Evolutionary conservation across 2,329 filamentous ascomycete genomes (phyloP).

Genomic region (Fusarium nematophilum): DNA sequence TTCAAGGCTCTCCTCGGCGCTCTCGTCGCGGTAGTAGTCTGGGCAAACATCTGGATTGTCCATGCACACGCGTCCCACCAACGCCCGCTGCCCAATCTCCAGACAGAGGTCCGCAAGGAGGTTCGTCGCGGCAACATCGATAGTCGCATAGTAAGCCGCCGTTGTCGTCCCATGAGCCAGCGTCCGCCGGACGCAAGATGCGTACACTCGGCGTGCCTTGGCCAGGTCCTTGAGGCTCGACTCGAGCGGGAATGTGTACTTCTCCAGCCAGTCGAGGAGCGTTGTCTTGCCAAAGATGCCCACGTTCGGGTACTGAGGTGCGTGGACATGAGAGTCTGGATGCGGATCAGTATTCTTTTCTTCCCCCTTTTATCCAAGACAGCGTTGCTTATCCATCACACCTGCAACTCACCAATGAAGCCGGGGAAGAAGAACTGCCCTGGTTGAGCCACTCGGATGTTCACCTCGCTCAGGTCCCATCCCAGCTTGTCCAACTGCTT

Average conservation of each 20-base stretch:
- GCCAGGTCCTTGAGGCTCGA: conserved; percentile 73
- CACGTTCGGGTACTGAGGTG: conserved; percentile 92
- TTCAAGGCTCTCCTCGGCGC: conserved; percentile 65
- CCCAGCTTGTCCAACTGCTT: conserved; percentile 55
- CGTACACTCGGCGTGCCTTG: conserved; percentile 79
- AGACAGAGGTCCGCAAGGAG: conserved; percentile 87
- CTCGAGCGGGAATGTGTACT: conserved; percentile 95
- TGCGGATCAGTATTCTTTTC: conserved; percentile 17
- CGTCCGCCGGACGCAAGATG: conserved; percentile 80
- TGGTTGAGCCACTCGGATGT: conserved; percentile 51
- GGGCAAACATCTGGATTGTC: conserved; percentile 75
- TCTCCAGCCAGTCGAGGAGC: conserved; percentile 91
- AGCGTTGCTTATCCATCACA: neutral
- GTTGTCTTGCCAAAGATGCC: conserved; percentile 95
- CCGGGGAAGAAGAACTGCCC: conserved; percentile 86
- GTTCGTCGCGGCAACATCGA: conserved; percentile 89
- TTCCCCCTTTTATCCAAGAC: neutral
- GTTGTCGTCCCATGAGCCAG: conserved; percentile 93
- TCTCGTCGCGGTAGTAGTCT: conserved; percentile 82
- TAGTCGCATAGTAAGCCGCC: conserved; percentile 93
- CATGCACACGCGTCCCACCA: conserved; percentile 97
- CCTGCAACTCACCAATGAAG: conserved; percentile 72
- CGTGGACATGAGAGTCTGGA: conserved; percentile 93
- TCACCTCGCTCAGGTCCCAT: conserved; percentile 56
- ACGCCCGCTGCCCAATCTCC: conserved; percentile 83